Evolutionary conservation across 2,329 filamentous ascomycete species (phyloP).

Genomic region (Microdochium nivale): DNA sequence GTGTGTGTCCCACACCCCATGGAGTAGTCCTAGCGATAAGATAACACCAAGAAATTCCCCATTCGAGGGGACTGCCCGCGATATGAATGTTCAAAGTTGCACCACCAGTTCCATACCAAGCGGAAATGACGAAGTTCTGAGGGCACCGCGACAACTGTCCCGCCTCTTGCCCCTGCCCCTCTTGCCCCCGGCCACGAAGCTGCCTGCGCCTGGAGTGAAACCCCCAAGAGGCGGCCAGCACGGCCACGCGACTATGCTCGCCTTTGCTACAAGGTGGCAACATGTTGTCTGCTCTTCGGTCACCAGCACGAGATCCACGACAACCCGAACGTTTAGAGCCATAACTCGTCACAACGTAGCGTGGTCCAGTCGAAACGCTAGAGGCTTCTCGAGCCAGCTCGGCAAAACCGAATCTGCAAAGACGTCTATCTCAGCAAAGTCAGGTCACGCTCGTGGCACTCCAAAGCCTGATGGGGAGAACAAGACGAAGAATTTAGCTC

Average conservation of each 20-base stretch:
- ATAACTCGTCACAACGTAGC: not conserved
- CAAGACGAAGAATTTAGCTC: slow-evolving; percentile 16
- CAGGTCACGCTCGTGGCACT: not conserved
- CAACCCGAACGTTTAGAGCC: not conserved
- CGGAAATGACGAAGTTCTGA: too few relatives aligned
- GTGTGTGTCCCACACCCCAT: not conserved
- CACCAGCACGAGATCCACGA: not conserved
- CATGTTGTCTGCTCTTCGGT: not conserved
- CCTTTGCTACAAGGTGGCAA: not conserved
- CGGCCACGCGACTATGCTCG: not conserved
- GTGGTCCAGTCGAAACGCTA: not conserved
- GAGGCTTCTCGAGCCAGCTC: not conserved
- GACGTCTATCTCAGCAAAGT: not conserved
- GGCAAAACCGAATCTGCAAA: not conserved
- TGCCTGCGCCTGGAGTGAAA: too few relatives aligned
- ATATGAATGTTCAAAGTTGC: not conserved
- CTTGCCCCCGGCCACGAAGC: too few relatives aligned
- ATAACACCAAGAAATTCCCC: not conserved
- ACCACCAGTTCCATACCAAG: not conserved
- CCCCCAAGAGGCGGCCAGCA: not conserved
- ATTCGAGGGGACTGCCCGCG: not conserved
- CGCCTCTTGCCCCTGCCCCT: too few relatives aligned
- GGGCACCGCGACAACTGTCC: too few relatives aligned
- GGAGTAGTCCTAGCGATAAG: not conserved
- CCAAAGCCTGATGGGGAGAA: not conserved